Evolutionary conservation across 306 rosid genomes (phyloP), one percentile per base, ranked within the genome.

Genomic region (Vigna angularis): DNA sequence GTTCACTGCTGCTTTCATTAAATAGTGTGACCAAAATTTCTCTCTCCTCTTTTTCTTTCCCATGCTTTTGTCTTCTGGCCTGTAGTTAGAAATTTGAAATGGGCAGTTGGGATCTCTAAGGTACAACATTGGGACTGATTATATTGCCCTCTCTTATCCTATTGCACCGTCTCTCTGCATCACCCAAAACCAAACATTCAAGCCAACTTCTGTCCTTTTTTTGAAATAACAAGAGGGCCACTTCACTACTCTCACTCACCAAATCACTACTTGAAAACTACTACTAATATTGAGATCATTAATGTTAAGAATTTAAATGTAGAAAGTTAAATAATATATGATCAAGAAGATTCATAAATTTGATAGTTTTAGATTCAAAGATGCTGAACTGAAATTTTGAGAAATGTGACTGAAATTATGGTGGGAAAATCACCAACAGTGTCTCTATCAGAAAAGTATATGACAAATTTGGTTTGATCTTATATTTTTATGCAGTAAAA

Each of bases 1-100:
- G 83, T 66, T 61, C 66, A 76, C 80, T 82, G 52, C 72, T 82
- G 51, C 77, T 76, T 73, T 63, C 45, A 74, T 75, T 69, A 44
- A 77, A 79, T 55, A 82, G 58, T 74, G 69, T 74, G 64, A 76
- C 66, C 72, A 75, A 70, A 44, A 24, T 61, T 70, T 70, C 47
- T 76, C 30, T 61, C 64, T 59, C 58, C 11, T 12, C 53, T 13
- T 26, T 78, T 73, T 13, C 32, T 36, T 45, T 66, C 51, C 18
- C 30, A 73, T 75, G 72, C 55, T 42, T 80, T 75, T 84, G 87
- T 80, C 79, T 36, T 70, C 6, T 76, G 73, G 72, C 10, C 24
- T 70, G 28, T 45, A 50, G 74, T 73, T 86, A 72, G 52, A 81
- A 76, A 73, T 49, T 69, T 82, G 57, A 79, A 79, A 26, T 55